These are phyloP conservation scores for Datisca glomerata DNA, from an alignment of 306 rosid species.

Conservation along the genomic window DNA sequence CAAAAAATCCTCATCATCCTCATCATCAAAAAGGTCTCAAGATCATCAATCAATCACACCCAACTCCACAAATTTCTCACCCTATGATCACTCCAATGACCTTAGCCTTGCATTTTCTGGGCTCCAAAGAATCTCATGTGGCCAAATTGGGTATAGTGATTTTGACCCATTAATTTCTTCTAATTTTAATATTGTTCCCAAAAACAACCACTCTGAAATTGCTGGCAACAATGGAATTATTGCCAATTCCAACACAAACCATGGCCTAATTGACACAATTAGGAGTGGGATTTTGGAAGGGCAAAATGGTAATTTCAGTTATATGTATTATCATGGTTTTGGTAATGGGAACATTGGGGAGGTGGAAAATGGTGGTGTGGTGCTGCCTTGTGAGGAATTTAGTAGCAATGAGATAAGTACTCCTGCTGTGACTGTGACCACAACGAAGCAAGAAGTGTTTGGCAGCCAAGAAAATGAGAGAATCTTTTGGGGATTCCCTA, in stretches of 20 bases:
- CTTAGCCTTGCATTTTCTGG: slow-evolving; percentile 4
- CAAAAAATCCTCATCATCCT: slow-evolving; percentile 36
- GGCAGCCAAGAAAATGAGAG: slow-evolving; percentile 6
- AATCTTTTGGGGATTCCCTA: slow-evolving; percentile 8
- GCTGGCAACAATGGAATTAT: no score
- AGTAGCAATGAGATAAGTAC: slow-evolving; percentile 7
- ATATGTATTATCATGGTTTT: neutral
- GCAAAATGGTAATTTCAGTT: neutral
- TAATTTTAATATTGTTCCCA: no score
- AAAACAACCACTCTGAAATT: no score
- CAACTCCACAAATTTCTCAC: neutral
- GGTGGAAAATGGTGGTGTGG: slow-evolving; percentile 1
- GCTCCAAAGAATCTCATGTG: slow-evolving; percentile 6
- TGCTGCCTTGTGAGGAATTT: neutral
- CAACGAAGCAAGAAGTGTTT: slow-evolving; percentile 9
- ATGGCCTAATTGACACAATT: neutral
- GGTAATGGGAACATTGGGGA: neutral
- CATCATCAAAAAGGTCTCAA: slow-evolving; percentile 8
- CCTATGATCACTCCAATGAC: slow-evolving; percentile 7
- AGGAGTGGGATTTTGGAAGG: neutral
- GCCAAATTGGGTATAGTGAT: slow-evolving; percentile 1
- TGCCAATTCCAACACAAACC: no score
- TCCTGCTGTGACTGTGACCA: slow-evolving; percentile 2
- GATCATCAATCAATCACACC: neutral
- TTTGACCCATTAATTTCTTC: no score